Evolutionary conservation across 2,329 filamentous ascomycete species (phyloP).

Genomic region (Dothiorella sarmentorum): DNA sequence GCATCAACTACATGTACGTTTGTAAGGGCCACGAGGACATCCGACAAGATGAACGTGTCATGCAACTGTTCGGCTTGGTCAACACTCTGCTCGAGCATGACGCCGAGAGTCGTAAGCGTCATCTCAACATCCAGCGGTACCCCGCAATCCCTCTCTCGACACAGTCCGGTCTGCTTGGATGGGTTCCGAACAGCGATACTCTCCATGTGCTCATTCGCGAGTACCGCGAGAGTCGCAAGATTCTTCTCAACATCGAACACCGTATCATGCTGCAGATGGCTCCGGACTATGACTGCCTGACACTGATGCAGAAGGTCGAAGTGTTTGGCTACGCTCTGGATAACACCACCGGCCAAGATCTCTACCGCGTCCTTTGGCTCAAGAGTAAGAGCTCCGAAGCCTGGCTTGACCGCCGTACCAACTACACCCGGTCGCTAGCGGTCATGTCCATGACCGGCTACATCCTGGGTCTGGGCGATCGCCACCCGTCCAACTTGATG

Average conservation of each 20-base stretch:
- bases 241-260: conserved; percentile 97
- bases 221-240: conserved; percentile 95
- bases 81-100: conserved; percentile 94
- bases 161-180: conserved; percentile 90
- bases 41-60: conserved; percentile 96
- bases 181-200: conserved; percentile 97
- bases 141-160: conserved; percentile 96
- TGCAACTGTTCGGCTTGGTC: conserved; percentile 97
- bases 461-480: conserved; percentile 91
- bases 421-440: conserved; percentile 92
- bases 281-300: conserved; percentile 96
- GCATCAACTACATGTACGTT: conserved; percentile 78
- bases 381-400: conserved; percentile 98
- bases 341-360: conserved; percentile 97
- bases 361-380: conserved; percentile 96
- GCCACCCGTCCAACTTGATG: conserved; percentile 97
- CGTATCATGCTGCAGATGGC: conserved; percentile 99
- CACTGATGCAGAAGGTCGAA: conserved; percentile 99
- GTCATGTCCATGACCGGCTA: conserved; percentile 99
- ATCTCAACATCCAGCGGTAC: conserved; percentile 93
- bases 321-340: conserved; percentile 98
- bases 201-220: conserved; percentile 95
- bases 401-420: conserved; percentile 97
- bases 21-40: conserved; percentile 99
- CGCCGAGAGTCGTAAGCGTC: conserved; percentile 93